A percentile compares a stretch with the other conserved stretches of the same genome.
Evolutionary conservation across 208 protist species (phyloP).

Genomic region (Acanthamoeba lenticulata): DNA sequence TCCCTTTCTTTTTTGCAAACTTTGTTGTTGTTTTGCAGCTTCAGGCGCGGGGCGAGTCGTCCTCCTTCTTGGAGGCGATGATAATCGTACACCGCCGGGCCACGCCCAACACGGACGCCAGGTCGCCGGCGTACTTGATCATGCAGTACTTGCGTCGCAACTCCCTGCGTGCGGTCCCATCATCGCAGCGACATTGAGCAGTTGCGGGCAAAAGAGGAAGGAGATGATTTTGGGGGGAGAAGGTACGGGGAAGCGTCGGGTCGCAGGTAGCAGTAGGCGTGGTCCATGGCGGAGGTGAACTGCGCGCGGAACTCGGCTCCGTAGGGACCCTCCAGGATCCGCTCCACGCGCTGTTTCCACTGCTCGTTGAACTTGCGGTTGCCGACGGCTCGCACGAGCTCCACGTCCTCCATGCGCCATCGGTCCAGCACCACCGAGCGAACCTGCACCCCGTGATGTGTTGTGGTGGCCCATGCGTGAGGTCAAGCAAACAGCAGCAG

Average conservation of each 20-base stretch:
- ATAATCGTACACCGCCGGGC: slow-evolving; percentile 28
- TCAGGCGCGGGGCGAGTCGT: background rate
- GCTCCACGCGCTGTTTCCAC: slow-evolving; percentile 17
- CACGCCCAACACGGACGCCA: slow-evolving; percentile 46
- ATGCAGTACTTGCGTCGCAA: background rate
- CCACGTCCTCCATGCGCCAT: slow-evolving; percentile 22
- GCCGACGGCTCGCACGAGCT: slow-evolving; percentile 28
- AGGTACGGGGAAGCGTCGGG: slow-evolving; percentile 10
- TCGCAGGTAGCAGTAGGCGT: background rate
- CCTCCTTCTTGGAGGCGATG: background rate
- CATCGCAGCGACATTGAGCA: background rate
- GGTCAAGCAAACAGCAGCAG: background rate
- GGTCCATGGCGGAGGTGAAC: background rate
- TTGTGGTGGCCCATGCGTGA: background rate
- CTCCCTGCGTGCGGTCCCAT: background rate
- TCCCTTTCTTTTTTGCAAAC: no score
- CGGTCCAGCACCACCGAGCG: slow-evolving; percentile 30
- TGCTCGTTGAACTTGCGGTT: slow-evolving; percentile 60
- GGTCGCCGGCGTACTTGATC: slow-evolving; percentile 30
- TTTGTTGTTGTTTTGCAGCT: no score
- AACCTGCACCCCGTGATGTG: background rate
- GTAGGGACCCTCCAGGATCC: slow-evolving; percentile 43
- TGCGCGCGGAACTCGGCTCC: background rate
- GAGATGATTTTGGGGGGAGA: background rate
- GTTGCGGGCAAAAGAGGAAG: no score